Percentiles rank a stretch among this genome's conserved stretches.
phyloP scores from a whole-genome alignment of 495 filamentous ascomycete genomes.

The Annulohypoxylon nitens region DNA sequence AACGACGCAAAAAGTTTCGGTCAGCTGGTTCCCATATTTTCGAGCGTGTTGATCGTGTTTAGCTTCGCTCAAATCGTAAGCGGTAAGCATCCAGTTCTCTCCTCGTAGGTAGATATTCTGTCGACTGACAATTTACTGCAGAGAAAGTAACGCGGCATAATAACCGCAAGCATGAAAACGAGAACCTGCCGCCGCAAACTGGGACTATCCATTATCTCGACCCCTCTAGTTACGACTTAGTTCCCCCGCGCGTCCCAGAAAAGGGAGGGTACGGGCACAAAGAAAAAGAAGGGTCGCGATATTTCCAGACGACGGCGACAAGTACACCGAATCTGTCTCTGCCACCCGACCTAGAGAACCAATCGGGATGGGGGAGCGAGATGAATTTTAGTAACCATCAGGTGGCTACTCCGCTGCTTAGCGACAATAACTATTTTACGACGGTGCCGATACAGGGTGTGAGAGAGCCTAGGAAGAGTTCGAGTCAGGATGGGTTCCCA shows the following conservation, averaged over 20 bases:
- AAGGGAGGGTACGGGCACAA: constrained; percentile 25
- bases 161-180: constrained; percentile 21
- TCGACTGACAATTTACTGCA: neutral
- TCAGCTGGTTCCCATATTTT: constrained; percentile 54
- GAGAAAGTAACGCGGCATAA: constrained; percentile 35
- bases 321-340: constrained; percentile 10
- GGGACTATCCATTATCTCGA: constrained; percentile 27
- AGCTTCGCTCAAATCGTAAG: constrained; percentile 54
- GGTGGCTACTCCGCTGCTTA: constrained; percentile 19
- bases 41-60: constrained; percentile 53
- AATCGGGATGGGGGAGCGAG: constrained; percentile 16
- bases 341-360: constrained; percentile 14
- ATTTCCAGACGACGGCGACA: neutral
- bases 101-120: neutral
- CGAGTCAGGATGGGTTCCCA: neutral
- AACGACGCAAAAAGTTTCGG: constrained; percentile 54
- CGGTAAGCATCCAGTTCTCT: constrained; percentile 36
- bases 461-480: neutral
- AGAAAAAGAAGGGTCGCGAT: neutral
- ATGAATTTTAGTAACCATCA: neutral
- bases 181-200: constrained; percentile 16
- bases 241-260: constrained; percentile 22
- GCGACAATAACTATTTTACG: constrained; percentile 6
- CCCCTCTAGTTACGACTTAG: constrained; percentile 17
- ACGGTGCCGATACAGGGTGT: neutral